phyloP scores from a whole-genome alignment of 2,329 filamentous ascomycete species.

The Stachybotrys chartarum region DNA sequence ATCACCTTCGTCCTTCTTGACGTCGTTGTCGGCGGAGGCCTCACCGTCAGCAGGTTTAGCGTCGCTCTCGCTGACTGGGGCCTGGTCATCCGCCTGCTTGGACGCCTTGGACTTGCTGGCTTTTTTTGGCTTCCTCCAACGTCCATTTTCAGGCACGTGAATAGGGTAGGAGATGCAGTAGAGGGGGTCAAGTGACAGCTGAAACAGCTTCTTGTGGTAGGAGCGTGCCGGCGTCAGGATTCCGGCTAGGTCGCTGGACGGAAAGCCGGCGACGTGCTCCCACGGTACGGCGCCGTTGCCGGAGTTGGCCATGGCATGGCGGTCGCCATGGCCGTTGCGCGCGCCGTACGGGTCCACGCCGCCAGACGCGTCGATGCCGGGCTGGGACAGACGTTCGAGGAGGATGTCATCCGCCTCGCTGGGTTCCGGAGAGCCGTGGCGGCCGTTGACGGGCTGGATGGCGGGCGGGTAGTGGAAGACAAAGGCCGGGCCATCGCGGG shows the following conservation, averaged over 20 bases:
- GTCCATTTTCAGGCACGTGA: constrained; percentile 70
- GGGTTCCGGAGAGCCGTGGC: constrained; percentile 22
- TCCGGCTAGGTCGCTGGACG: constrained; percentile 71
- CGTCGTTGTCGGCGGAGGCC: constrained; percentile 16
- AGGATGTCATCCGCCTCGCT: constrained; percentile 44
- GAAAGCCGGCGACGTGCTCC: constrained; percentile 68
- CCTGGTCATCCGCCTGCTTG: constrained; percentile 23
- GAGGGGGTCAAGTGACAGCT: constrained; percentile 72
- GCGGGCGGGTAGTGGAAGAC: constrained; percentile 83
- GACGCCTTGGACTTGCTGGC: constrained; percentile 34
- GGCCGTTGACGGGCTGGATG: constrained; percentile 30
- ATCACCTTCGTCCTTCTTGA: constrained; percentile 35
- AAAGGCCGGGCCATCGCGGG: constrained; percentile 71
- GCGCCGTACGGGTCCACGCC: constrained; percentile 36
- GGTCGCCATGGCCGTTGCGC: constrained; percentile 40
- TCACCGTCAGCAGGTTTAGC: constrained; percentile 16
- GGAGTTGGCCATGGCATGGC: constrained; percentile 44
- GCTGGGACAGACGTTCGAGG: constrained; percentile 37
- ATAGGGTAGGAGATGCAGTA: constrained; percentile 79
- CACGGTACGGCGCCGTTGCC: constrained; percentile 56
- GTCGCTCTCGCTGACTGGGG: constrained; percentile 19
- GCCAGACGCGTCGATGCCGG: constrained; percentile 19
- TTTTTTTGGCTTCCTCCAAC: constrained; percentile 62
- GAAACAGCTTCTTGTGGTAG: constrained; percentile 76
- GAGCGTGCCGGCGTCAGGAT: constrained; percentile 68